These are phyloP conservation scores for Polytrichum commune DNA, from an alignment of 225 moss, liverwort and hornwort species.

Conservation along the genomic window DNA sequence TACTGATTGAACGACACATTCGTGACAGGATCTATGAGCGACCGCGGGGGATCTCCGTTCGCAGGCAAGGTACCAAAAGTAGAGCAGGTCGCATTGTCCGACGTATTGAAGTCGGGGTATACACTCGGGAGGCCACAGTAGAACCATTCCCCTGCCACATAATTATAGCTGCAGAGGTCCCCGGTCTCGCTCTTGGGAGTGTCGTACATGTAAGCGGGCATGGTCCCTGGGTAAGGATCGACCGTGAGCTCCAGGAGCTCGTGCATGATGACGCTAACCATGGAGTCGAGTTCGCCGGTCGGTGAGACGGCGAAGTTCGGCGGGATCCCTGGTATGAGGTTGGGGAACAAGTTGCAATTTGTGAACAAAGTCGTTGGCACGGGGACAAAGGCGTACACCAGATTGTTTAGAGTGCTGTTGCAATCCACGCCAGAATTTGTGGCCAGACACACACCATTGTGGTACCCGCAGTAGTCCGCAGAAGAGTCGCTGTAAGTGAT, in stretches of 20 bases:
- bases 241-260: neutral
- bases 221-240: neutral
- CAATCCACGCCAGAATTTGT: neutral
- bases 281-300: neutral
- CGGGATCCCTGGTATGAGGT: too few relatives aligned
- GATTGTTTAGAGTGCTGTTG: neutral
- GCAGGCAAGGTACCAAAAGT: neutral
- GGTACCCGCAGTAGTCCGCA: neutral
- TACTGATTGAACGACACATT: neutral
- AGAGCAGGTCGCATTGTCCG: neutral
- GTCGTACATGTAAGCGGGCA: neutral
- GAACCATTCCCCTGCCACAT: neutral
- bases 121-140: neutral
- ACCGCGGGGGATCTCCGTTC: neutral
- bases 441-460: fast-evolving
- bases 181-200: neutral
- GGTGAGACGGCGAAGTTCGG: neutral
- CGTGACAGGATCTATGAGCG: neutral
- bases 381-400: neutral
- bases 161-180: neutral
- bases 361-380: too few relatives aligned
- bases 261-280: neutral
- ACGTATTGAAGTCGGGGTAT: neutral
- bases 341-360: too few relatives aligned
- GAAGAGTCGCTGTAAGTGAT: neutral